Evolutionary conservation across 2,329 filamentous ascomycete genomes (phyloP).

Genomic region (Fusarium anthophilum): DNA sequence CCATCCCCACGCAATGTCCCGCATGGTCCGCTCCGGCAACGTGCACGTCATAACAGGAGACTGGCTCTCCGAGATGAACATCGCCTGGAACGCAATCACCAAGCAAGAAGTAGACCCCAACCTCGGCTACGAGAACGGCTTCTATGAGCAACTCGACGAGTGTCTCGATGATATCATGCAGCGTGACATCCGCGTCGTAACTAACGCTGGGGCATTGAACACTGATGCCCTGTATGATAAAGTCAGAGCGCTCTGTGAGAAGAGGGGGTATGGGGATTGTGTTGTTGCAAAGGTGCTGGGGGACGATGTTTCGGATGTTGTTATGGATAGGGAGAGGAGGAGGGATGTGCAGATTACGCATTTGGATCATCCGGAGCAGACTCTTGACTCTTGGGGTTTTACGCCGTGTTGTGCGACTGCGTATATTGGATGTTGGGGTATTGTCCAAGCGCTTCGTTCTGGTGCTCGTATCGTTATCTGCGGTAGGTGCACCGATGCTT

Average conservation of each 20-base stretch:
- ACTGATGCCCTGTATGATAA: slow-evolving; percentile 46
- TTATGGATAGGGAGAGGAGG: slow-evolving; percentile 5
- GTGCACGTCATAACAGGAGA: slow-evolving; percentile 52
- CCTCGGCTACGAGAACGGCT: slow-evolving; percentile 51
- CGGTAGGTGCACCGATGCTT: slow-evolving; percentile 59
- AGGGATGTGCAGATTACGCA: slow-evolving; percentile 36
- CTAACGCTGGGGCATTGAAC: slow-evolving; percentile 54
- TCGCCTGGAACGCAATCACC: slow-evolving; percentile 54
- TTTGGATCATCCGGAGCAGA: slow-evolving; percentile 44
- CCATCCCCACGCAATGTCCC: slow-evolving; percentile 46
- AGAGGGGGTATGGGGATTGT: slow-evolving; percentile 41
- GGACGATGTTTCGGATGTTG: slow-evolving; percentile 49
- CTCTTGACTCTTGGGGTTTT: slow-evolving; percentile 43
- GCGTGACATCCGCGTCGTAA: slow-evolving; percentile 49
- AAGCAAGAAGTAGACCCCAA: slow-evolving; percentile 46
- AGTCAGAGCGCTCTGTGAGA: slow-evolving; percentile 43
- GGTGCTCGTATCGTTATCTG: slow-evolving; percentile 61
- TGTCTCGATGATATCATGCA: slow-evolving; percentile 49
- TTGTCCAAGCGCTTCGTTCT: slow-evolving; percentile 52
- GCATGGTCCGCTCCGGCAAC: slow-evolving; percentile 45
- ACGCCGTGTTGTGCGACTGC: slow-evolving; percentile 46
- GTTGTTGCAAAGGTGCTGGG: slow-evolving; percentile 52
- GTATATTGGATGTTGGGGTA: slow-evolving; percentile 62
- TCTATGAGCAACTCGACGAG: slow-evolving; percentile 55
- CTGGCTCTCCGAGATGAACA: slow-evolving; percentile 59